These are phyloP conservation scores for Boletellus sp. DNA, from an alignment of 1,284 basidiomycete genomes.

Conservation along the genomic window DNA sequence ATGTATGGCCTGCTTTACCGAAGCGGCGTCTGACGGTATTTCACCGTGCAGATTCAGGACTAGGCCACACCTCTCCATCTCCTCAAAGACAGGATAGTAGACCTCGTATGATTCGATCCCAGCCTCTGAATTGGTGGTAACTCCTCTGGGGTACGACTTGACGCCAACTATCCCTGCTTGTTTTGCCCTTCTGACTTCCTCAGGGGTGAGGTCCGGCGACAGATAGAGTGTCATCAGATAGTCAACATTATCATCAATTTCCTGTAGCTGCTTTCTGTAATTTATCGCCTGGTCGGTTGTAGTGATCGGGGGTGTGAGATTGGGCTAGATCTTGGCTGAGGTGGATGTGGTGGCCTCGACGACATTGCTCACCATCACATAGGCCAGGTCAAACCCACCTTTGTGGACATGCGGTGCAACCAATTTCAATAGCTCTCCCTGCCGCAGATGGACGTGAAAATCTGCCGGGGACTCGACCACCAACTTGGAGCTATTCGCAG, in stretches of 20 bases:
- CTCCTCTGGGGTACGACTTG: constrained; percentile 96
- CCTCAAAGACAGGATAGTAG: constrained; percentile 93
- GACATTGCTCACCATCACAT: constrained; percentile 80
- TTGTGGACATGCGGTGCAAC: constrained; percentile 88
- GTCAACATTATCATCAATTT: constrained; percentile 75
- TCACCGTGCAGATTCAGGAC: constrained; percentile 98
- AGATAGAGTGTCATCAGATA: constrained; percentile 98
- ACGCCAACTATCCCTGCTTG: constrained; percentile 89
- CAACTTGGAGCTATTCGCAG: constrained; percentile 18
- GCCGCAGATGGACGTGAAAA: constrained; percentile 96
- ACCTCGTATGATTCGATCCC: constrained; percentile 96
- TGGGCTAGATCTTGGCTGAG: constrained; percentile 61
- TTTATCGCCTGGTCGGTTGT: constrained; percentile 78
- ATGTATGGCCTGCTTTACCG: constrained; percentile 46
- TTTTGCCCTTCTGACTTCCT: constrained; percentile 87
- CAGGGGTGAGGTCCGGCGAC: constrained; percentile 84
- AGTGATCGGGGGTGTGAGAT: constrained; percentile 90
- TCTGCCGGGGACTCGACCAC: constrained; percentile 76
- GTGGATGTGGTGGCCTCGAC: constrained; percentile 8
- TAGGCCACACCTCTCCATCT: constrained; percentile 92
- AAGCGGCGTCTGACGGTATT: constrained; percentile 83
- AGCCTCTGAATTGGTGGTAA: constrained; percentile 95
- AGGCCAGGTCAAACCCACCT: constrained; percentile 90
- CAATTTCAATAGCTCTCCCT: constrained; percentile 78
- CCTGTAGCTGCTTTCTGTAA: constrained; percentile 76